Base-by-base conservation (phyloP, 257 asterid genomes). In the Galeopsis tetrahit region DNA sequence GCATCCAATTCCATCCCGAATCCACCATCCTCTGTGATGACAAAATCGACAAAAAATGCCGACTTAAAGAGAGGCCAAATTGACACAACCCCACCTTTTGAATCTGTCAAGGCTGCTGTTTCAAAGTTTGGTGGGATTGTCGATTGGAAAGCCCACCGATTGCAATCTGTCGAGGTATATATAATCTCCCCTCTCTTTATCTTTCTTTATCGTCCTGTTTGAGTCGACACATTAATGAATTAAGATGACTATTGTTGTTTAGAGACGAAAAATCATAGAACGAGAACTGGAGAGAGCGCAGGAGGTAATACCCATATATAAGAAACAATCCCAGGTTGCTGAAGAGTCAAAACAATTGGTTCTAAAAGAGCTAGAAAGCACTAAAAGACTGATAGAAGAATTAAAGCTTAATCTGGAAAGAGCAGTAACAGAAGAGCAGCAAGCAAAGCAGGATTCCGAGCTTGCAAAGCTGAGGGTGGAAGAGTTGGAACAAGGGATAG, bases 81-180 rank as follows among this genome's bases (percentile, higher is more conserved):
- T 8, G 99, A 90, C 83, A 95, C 99, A 13, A 81, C 98, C 32
- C 82, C 96, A 1, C 99, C 99, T 43, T 78, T 95, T 68, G 96
- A 92, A 80, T 95, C 99, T 9, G 99, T 95, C 52, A 95, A 92
- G 83, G 94, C 93, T 51, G 99, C 99, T 58, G 99, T 95, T 72
- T 95, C 97, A 0, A 95, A 86, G 86, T 95, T 95, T 52, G 99
- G 99, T 10, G 99, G 98, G 39, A 95, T 95, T 53, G 96, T 95
- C 35, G 99, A 95, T 82, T 95, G 99, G 99, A 95, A 95, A 81
- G 99, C 99, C 63, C 97, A 95, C 78, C 88, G 91, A 15, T 82
- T 81, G 56, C 97, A 90, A 78, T 85, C 98, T 6, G 86, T 87
- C 68, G 98, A 95, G 97, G 99, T 95, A 85, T 71, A 63, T 56